These are phyloP conservation scores for Pseudogymnoascus sp. DNA, from an alignment of 2,329 filamentous ascomycete species.

Conservation along the genomic window DNA sequence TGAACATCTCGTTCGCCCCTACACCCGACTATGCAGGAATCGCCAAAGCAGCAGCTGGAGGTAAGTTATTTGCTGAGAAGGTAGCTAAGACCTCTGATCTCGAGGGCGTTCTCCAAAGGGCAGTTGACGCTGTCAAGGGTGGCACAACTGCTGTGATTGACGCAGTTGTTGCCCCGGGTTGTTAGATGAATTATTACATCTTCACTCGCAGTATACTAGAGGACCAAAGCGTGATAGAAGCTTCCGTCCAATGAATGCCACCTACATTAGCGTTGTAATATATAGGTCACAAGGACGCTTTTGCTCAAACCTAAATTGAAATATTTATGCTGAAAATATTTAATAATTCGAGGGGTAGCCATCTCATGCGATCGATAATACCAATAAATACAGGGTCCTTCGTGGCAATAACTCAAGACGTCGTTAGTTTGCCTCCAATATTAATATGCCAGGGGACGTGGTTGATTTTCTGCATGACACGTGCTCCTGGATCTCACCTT, in stretches of 20 bases:
- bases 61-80: slow-evolving; percentile 52
- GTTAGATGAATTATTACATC: slow-evolving; percentile 15
- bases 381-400: not conserved
- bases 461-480: slow-evolving; percentile 9
- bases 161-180: slow-evolving; percentile 24
- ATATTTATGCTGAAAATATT: not conserved
- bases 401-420: not conserved
- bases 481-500: not conserved
- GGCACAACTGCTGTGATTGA: slow-evolving; percentile 57
- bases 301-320: not conserved
- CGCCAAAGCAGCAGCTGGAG: slow-evolving; percentile 57
- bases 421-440: not conserved
- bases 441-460: slow-evolving; percentile 1
- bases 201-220: not conserved
- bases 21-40: slow-evolving; percentile 59
- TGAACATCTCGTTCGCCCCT: slow-evolving; percentile 60
- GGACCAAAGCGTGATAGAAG: not conserved
- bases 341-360: not conserved
- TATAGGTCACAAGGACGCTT: not conserved
- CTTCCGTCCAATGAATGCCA: not conserved
- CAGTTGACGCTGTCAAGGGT: slow-evolving; percentile 48
- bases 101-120: slow-evolving; percentile 45
- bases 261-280: not conserved
- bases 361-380: not conserved
- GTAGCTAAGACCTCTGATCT: slow-evolving; percentile 51